Evolutionary conservation across 768 basidiomycete genomes (phyloP).

Genomic region (Termitomyces sp.): DNA sequence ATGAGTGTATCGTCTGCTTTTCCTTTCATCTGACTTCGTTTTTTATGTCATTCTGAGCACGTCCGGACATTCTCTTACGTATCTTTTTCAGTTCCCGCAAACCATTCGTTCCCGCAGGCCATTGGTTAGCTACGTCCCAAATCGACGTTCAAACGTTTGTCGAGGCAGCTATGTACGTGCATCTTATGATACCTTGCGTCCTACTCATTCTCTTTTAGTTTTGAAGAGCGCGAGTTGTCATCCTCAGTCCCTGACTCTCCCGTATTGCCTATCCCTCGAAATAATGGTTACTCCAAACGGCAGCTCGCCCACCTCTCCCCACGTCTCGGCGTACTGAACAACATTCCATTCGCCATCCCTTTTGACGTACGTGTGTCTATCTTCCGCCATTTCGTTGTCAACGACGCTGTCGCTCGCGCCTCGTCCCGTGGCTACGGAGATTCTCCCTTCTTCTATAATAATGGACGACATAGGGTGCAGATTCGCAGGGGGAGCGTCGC

Average conservation of each 20-base stretch:
- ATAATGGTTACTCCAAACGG: conserved; percentile 44
- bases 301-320: conserved; percentile 75
- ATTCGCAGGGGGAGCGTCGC: conserved; percentile 76
- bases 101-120: conserved; percentile 74
- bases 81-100: conserved; percentile 61
- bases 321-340: conserved; percentile 85
- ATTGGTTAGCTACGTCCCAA: conserved; percentile 69
- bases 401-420: conserved; percentile 37
- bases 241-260: conserved; percentile 8
- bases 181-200: not conserved
- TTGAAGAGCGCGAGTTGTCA: conserved; percentile 58
- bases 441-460: not conserved
- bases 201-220: conserved; percentile 26
- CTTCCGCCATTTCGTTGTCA: conserved; percentile 77
- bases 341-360: conserved; percentile 93
- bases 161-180: conserved; percentile 75
- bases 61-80: not conserved
- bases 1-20: not conserved
- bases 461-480: conserved; percentile 32
- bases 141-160: conserved; percentile 59
- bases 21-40: not conserved
- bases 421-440: not conserved
- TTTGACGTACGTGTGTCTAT: conserved; percentile 89
- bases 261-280: not conserved
- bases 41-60: not conserved